Base-by-base conservation (phyloP, 192 early-diverging fungal species). In the Funneliformis mosseae region DNA sequence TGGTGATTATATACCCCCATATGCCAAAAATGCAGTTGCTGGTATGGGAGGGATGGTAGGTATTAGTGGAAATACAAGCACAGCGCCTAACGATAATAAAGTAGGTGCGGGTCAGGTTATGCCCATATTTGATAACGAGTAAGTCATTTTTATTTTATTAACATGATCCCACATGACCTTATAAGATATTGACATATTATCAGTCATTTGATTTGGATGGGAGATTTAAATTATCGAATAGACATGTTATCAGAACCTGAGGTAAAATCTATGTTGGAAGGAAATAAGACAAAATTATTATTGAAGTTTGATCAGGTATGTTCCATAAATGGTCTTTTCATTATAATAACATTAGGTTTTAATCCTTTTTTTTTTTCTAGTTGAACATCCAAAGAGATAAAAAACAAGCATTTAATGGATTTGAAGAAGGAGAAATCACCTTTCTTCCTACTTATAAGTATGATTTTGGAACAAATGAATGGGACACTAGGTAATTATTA, bases 361-460 rank as follows among this genome's bases (percentile, higher is more conserved):
- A 23, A 46, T 42, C 60, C 70, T 75, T 48, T 25, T 76, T 33
- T 11, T 8, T 64, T 16, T 62, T 28, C 0, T 81, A 93, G 89
- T 90, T 98, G 61, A 81, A 78, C 1, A 88, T 90, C 21, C 90
- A 96, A 77, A 88, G 90, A 81, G 61, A 77, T 16, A 86, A 90
- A 43, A 87, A 87, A 45, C 88, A 92, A 77, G 92, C 94, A 2
- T 98, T 99, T 83, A 84, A 81, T n/a, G 93, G 91, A 39, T 99
- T 97, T 80, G 85, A 95, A 16, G 98, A 99, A 82, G 92, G 89
- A 3, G 67, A 83, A 0, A 91, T 99, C 46, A 80, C 50, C 0
- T 99, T 99, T 85, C 81, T 83, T 8, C 98, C 98, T 0, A 97
- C 97, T 0, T 99, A 97, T 89, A 98, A 98, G 83, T 97, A 92